Evolutionary conservation across 192 early-diverging fungal genomes (phyloP).

Genomic region (Gigaspora rosea): DNA sequence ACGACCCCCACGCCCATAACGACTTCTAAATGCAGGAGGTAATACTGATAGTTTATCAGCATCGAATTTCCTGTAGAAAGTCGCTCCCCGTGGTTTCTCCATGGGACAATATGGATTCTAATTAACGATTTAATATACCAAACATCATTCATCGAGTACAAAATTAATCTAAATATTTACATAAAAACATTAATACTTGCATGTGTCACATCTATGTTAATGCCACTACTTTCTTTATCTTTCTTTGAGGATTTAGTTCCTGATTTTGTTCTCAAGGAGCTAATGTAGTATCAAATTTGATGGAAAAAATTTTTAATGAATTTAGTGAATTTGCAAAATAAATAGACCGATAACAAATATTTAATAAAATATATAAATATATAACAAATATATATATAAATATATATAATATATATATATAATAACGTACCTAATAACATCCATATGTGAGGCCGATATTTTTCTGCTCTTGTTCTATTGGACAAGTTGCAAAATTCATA

Average conservation of each 20-base stretch:
- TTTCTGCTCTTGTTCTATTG: too few species aligned
- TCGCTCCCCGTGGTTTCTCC: background rate
- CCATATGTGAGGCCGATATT: too few species aligned
- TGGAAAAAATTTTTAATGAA: background rate
- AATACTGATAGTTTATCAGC: background rate
- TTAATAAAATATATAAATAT: too few species aligned
- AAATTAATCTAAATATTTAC: background rate
- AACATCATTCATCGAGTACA: background rate
- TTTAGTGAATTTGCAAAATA: background rate
- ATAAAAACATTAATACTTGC: background rate
- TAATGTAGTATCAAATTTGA: slow-evolving; percentile 11
- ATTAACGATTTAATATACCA: background rate
- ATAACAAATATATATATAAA: background rate
- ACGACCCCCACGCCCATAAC: slow-evolving; percentile 80
- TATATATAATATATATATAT: background rate
- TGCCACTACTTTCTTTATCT: slow-evolving; percentile 36
- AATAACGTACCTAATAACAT: too few species aligned
- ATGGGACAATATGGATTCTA: slow-evolving; percentile 5
- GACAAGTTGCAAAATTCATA: too few species aligned
- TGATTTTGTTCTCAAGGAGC: slow-evolving; percentile 64
- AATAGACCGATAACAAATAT: too few species aligned
- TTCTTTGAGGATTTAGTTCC: slow-evolving; percentile 49
- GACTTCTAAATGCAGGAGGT: slow-evolving; percentile 48
- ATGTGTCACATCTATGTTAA: background rate
- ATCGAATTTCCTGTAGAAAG: background rate